A percentile compares a stretch with the other conserved stretches of the same genome.
Conservation (phyloP, 1,284 basidiomycete species). For the Ustilago curta region DNA sequence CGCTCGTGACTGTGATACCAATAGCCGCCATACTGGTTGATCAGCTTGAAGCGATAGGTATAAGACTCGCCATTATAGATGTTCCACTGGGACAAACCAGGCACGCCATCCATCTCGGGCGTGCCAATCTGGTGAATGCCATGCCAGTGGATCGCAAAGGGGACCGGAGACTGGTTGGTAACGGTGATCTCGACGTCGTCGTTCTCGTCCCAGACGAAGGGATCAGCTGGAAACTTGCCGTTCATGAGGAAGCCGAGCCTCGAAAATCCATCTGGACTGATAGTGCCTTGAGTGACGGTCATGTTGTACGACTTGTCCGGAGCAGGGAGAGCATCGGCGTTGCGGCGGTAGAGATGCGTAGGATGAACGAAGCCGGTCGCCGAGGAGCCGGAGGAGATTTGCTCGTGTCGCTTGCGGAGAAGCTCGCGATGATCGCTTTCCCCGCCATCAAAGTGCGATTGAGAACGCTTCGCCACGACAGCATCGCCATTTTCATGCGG, state of each 20-base stretch:
- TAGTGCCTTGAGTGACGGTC: constrained; percentile 37
- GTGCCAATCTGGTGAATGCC: constrained; percentile 55
- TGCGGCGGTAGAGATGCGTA: constrained; percentile 38
- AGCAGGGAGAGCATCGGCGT: constrained; percentile 35
- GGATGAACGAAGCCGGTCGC: constrained; percentile 39
- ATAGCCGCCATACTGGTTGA: constrained; percentile 50
- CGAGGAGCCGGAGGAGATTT: constrained; percentile 33
- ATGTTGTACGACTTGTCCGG: constrained; percentile 45
- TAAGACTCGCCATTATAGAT: constrained; percentile 47
- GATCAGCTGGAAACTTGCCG: constrained; percentile 44
- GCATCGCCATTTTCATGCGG: background rate
- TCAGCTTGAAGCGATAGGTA: constrained; percentile 52
- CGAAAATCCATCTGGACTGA: constrained; percentile 49
- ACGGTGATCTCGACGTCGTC: constrained; percentile 51
- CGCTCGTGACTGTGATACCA: constrained; percentile 56
- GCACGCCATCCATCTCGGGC: constrained; percentile 58
- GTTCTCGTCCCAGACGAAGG: constrained; percentile 55
- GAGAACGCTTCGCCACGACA: background rate
- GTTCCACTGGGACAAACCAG: constrained; percentile 54
- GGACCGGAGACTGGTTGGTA: constrained; percentile 42
- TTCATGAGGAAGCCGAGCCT: constrained; percentile 53
- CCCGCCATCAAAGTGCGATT: background rate
- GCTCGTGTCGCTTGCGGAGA: constrained; percentile 29
- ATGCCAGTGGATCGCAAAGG: constrained; percentile 55
- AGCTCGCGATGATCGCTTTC: constrained; percentile 22